A percentile compares a stretch with the other conserved stretches of the same genome.
These are phyloP conservation scores for Tetrapisispora phaffii DNA, from an alignment of 805 yeast species.

Conservation along the genomic window DNA sequence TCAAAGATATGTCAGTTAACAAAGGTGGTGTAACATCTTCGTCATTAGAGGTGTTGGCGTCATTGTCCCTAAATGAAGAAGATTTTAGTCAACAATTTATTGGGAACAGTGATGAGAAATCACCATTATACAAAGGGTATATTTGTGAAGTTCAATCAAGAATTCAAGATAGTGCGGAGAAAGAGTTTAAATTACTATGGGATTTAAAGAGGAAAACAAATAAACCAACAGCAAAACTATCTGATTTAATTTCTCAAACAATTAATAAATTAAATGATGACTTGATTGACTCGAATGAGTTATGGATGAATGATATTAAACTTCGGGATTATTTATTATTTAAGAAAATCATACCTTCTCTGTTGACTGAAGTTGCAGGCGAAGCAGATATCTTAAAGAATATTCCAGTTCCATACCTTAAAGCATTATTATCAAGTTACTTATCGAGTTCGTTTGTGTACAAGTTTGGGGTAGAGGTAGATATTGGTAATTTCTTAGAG, in stretches of 20 bases:
- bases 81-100: constrained; percentile 69
- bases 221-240: constrained; percentile 51
- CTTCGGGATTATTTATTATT: constrained; percentile 68
- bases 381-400: constrained; percentile 58
- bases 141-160: constrained; percentile 74
- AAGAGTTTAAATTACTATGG: constrained; percentile 86
- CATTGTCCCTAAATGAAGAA: constrained; percentile 79
- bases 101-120: constrained; percentile 42
- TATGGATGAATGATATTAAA: constrained; percentile 71
- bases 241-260: constrained; percentile 75
- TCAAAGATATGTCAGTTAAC: constrained; percentile 94
- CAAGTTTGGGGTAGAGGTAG: constrained; percentile 63
- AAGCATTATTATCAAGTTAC: constrained; percentile 80
- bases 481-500: constrained; percentile 69
- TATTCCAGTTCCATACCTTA: constrained; percentile 81
- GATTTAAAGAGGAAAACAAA: constrained; percentile 55
- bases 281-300: constrained; percentile 65
- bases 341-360: constrained; percentile 64
- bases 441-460: constrained; percentile 80
- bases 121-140: constrained; percentile 71
- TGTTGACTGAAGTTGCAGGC: constrained; percentile 56
- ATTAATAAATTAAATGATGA: constrained; percentile 82
- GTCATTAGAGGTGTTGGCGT: constrained; percentile 88
- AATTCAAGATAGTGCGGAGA: constrained; percentile 66
- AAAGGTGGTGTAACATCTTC: constrained; percentile 99